These are phyloP conservation scores for Backusella psychrophila DNA, from an alignment of 192 early-diverging fungal genomes.

Conservation along the genomic window DNA sequence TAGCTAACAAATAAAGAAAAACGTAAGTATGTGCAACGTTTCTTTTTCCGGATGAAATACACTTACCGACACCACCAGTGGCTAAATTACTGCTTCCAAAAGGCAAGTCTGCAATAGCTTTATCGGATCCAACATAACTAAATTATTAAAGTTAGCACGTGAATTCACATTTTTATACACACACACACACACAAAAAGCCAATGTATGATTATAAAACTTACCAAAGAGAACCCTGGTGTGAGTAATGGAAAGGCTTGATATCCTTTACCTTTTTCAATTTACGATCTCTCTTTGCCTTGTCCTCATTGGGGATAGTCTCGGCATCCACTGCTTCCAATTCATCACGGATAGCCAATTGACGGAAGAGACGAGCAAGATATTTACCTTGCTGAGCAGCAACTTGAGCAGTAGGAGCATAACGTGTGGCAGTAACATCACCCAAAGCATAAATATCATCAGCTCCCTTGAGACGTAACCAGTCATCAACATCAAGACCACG, in stretches of 20 bases:
- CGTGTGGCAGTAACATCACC: constrained; percentile 77
- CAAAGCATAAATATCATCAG: constrained; percentile 61
- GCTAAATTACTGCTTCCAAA: constrained; percentile 63
- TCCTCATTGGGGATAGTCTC: constrained; percentile 8
- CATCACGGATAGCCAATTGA: constrained; percentile 49
- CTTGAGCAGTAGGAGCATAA: constrained; percentile 80
- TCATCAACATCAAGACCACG: constrained; percentile 76
- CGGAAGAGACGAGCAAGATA: constrained; percentile 80
- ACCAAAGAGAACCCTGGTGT: constrained; percentile 76
- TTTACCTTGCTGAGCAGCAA: constrained; percentile 84
- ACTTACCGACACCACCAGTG: constrained; percentile 50
- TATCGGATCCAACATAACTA: constrained; percentile 83
- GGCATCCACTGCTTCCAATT: constrained; percentile 32
- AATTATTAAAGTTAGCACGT: neutral
- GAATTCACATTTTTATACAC: neutral
- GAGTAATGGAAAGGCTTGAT: constrained; percentile 77
- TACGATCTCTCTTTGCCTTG: constrained; percentile 28
- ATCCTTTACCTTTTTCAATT: constrained; percentile 33
- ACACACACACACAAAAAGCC: neutral
- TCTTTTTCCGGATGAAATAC: neutral
- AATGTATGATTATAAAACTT: neutral
- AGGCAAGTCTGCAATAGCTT: constrained; percentile 91
- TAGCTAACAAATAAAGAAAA: constrained; percentile 29
- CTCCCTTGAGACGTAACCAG: constrained; percentile 62
- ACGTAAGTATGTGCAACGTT: neutral